phyloP scores from a whole-genome alignment of 306 rosid species.

The Rubus idaeus region DNA sequence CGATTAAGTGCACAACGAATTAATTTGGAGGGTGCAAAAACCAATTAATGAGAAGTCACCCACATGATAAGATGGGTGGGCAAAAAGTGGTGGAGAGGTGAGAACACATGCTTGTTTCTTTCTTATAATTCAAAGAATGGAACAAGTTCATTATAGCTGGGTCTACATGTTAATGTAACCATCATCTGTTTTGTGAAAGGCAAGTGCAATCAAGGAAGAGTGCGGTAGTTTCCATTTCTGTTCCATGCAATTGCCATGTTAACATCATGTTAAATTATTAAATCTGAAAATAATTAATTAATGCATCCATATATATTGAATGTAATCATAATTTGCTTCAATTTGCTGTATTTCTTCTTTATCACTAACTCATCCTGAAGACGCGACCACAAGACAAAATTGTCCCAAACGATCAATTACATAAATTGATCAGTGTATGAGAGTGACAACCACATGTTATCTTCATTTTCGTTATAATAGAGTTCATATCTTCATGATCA shows the following conservation, averaged over 20 bases:
- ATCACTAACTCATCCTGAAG: too few species aligned
- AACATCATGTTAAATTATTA: not conserved
- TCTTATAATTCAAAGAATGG: slow-evolving; percentile 10
- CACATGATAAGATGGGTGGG: slow-evolving; percentile 16
- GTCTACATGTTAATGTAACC: not conserved
- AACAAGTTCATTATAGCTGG: not conserved
- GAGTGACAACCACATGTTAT: too few species aligned
- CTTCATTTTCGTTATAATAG: too few species aligned
- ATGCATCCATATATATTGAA: not conserved
- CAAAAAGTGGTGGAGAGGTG: slow-evolving; percentile 22
- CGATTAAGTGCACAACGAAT: not conserved
- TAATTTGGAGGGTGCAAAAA: not conserved
- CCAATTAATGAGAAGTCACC: not conserved
- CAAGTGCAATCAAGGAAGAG: not conserved
- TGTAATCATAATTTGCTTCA: too few species aligned
- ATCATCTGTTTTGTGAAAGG: not conserved
- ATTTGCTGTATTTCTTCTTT: too few species aligned
- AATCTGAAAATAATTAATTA: not conserved
- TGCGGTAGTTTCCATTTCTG: not conserved
- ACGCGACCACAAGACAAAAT: too few species aligned
- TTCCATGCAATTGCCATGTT: slow-evolving; percentile 2
- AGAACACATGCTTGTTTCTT: not conserved
- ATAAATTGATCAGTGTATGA: too few species aligned
- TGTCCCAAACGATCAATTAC: too few species aligned
- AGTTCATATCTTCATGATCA: too few species aligned